Conservation (phyloP, 495 filamentous ascomycete genomes). For the Neurospora intermedia region DNA sequence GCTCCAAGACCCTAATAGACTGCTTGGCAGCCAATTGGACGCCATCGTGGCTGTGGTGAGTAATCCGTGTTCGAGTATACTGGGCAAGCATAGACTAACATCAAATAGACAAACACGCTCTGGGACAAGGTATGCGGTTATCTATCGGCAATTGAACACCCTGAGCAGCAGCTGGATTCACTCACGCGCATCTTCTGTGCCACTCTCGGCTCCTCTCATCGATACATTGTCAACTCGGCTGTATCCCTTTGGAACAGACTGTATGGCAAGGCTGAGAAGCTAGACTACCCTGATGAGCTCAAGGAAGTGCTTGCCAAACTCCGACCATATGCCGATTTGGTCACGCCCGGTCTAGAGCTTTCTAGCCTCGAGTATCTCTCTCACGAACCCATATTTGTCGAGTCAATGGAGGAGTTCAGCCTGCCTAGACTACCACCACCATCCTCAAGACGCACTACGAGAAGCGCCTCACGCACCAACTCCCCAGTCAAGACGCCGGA, state of each 20-base stretch:
- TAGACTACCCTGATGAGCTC: constrained; percentile 34
- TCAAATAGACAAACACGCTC: constrained; percentile 23
- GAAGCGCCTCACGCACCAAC: neutral
- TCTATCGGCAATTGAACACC: constrained; percentile 18
- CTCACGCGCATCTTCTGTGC: constrained; percentile 32
- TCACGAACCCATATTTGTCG: constrained; percentile 32
- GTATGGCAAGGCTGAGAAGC: constrained; percentile 23
- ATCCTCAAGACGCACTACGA: constrained; percentile 4
- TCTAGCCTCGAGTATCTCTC: constrained; percentile 18
- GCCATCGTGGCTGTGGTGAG: constrained; percentile 26
- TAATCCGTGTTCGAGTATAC: neutral
- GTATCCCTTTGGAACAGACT: constrained; percentile 34
- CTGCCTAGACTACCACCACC: constrained; percentile 12
- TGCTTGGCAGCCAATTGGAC: constrained; percentile 23
- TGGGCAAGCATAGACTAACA: constrained; percentile 10
- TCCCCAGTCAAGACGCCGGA: constrained; percentile 13
- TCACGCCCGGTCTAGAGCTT: constrained; percentile 29
- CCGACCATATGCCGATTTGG: constrained; percentile 29
- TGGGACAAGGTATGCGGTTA: constrained; percentile 31
- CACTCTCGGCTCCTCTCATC: constrained; percentile 39
- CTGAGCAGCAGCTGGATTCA: constrained; percentile 26
- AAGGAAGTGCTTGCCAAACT: constrained; percentile 28
- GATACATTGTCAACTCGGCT: constrained; percentile 29
- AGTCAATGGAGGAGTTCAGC: constrained; percentile 41
- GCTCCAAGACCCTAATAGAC: constrained; percentile 43